Percentiles rank a stretch among this genome's conserved stretches.
phyloP scores from a whole-genome alignment of 345 rosid genomes.

The Dovyalis caffra region DNA sequence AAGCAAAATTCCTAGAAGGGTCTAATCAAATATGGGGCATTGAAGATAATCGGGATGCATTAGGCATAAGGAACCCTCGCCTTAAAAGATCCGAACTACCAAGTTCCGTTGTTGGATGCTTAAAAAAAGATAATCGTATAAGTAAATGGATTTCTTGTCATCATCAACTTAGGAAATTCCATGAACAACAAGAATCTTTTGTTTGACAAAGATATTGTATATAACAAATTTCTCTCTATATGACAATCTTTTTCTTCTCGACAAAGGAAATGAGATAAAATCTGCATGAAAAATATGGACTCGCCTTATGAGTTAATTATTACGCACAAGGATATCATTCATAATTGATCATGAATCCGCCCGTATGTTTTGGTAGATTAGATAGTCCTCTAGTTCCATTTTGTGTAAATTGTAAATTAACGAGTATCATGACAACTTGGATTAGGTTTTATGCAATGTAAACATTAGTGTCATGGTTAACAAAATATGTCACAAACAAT shows the following conservation, averaged over 20 bases:
- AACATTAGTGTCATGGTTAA: not conserved
- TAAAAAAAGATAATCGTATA: conserved; percentile 4
- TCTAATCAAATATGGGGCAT: conserved; percentile 1
- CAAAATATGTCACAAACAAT: not conserved
- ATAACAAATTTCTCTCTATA: not conserved
- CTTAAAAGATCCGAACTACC: conserved; percentile 18
- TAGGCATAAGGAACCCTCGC: conserved; percentile 14
- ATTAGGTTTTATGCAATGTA: not conserved
- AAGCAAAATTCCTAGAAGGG: conserved; percentile 7
- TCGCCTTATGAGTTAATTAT: not conserved
- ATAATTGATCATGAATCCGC: too few species aligned
- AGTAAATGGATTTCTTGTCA: conserved; percentile 27
- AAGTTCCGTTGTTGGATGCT: not conserved
- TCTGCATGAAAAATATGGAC: not conserved
- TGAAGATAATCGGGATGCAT: conserved; percentile 7
- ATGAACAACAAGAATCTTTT: conserved; percentile 11
- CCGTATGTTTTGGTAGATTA: not conserved
- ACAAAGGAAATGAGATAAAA: not conserved
- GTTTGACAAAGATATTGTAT: not conserved
- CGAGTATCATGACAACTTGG: not conserved
- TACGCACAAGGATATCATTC: too few species aligned
- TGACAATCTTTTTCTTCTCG: not conserved
- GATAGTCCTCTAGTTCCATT: not conserved
- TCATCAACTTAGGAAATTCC: conserved; percentile 28
- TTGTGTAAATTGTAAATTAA: not conserved